A percentile compares a stretch with the other conserved stretches of the same genome.
phyloP scores from a whole-genome alignment of 495 filamentous ascomycete genomes.

The Astrothelium subdiscretum region DNA sequence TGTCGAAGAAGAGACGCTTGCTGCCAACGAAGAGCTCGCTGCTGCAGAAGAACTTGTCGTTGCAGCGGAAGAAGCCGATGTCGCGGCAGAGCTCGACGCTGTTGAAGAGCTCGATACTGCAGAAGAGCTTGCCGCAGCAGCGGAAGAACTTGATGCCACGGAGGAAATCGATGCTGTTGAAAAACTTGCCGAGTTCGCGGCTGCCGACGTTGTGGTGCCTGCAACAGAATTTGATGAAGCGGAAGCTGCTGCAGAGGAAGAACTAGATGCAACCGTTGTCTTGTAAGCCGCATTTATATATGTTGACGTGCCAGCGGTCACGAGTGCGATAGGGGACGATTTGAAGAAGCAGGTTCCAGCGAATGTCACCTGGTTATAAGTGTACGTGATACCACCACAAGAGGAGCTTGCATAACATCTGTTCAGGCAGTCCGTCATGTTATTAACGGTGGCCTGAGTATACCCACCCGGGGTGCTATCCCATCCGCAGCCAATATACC shows the following conservation, averaged over 20 bases:
- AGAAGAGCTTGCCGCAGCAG: not conserved
- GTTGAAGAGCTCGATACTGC: constrained; percentile 38
- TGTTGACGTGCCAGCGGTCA: not conserved
- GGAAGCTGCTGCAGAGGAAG: not conserved
- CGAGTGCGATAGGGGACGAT: not conserved
- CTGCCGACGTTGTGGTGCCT: not conserved
- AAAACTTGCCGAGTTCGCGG: not conserved
- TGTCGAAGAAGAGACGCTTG: not conserved
- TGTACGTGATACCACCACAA: not conserved
- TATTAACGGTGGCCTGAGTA: not conserved
- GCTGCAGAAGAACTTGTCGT: not conserved
- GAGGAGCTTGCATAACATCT: not conserved
- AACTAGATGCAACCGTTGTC: not conserved
- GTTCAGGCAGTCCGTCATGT: not conserved
- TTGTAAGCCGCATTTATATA: not conserved
- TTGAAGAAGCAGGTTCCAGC: not conserved
- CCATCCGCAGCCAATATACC: not conserved
- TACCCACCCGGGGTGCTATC: not conserved
- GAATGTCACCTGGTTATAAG: not conserved
- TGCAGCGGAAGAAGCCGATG: constrained; percentile 35
- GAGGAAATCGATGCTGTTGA: not conserved
- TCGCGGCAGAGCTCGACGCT: constrained; percentile 39
- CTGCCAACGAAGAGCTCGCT: not conserved
- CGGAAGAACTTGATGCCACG: not conserved
- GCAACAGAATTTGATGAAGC: not conserved